Conservation (phyloP, 305 asterid species). For the Stenogyne calaminthoides region DNA sequence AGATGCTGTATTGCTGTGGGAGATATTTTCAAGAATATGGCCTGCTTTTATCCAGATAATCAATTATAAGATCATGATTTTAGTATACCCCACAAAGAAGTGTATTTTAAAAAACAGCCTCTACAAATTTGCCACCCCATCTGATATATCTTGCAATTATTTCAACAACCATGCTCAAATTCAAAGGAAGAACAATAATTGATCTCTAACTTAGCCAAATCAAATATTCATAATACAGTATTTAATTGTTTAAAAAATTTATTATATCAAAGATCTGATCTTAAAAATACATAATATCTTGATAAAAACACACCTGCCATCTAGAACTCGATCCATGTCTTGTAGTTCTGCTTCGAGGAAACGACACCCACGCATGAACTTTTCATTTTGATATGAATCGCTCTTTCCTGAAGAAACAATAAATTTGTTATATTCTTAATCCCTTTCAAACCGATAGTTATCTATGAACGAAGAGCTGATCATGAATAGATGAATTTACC, state of each 20-base stretch:
- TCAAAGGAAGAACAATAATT: slow-evolving; percentile 35
- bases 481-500: slow-evolving; percentile 45
- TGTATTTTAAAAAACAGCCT: slow-evolving; percentile 34
- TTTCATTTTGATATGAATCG: slow-evolving; percentile 81
- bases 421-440: slow-evolving; percentile 14
- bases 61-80: slow-evolving; percentile 27
- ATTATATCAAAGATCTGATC: neutral
- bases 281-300: neutral
- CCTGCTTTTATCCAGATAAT: slow-evolving; percentile 29
- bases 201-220: slow-evolving; percentile 29
- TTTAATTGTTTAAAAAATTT: neutral
- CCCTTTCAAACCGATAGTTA: slow-evolving; percentile 11
- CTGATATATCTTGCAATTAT: slow-evolving; percentile 31
- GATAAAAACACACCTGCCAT: slow-evolving; percentile 69
- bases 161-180: slow-evolving; percentile 44
- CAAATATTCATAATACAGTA: slow-evolving; percentile 7
- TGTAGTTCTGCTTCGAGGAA: slow-evolving; percentile 98
- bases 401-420: slow-evolving; percentile 56
- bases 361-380: slow-evolving; percentile 94
- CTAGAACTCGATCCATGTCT: slow-evolving; percentile 82
- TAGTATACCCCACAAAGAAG: slow-evolving; percentile 46
- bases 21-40: slow-evolving; percentile 2
- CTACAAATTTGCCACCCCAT: slow-evolving; percentile 38
- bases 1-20: neutral
- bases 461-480: neutral